These are phyloP conservation scores for Bacterosira constricta DNA, from an alignment of 108 stramenopile species.

Conservation along the genomic window DNA sequence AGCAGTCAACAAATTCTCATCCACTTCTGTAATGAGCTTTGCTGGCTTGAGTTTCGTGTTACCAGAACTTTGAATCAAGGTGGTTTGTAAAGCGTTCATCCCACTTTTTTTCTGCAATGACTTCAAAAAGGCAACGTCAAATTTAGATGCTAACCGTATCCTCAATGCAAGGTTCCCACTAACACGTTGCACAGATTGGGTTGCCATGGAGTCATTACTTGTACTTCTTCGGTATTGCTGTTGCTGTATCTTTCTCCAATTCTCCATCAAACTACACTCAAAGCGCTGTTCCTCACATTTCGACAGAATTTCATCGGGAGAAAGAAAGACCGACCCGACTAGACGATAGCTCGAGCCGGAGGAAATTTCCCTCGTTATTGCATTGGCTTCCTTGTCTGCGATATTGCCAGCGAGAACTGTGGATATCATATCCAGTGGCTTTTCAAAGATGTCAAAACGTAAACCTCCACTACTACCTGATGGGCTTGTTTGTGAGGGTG, in stretches of 20 bases:
- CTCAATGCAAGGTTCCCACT: conserved; percentile 62
- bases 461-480: conserved; percentile 17
- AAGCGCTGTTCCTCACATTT: conserved; percentile 61
- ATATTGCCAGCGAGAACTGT: conserved; percentile 9
- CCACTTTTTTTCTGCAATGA: background rate
- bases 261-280: conserved; percentile 54
- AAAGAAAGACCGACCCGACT: conserved; percentile 53
- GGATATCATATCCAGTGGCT: conserved; percentile 27
- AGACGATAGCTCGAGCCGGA: conserved; percentile 28
- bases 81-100: background rate
- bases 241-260: conserved; percentile 26
- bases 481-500: background rate
- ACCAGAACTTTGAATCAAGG: background rate
- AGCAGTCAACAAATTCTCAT: conserved; percentile 52
- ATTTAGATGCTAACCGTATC: conserved; percentile 60
- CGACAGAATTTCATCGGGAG: conserved; percentile 46
- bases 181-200: too few relatives aligned
- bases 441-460: conserved; percentile 44
- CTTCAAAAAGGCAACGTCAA: conserved; percentile 52
- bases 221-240: background rate
- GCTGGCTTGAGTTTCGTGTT: conserved; percentile 20
- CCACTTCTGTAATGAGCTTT: conserved; percentile 55
- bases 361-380: conserved; percentile 8
- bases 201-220: background rate
- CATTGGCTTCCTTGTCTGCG: conserved; percentile 31